Evolutionary conservation across 2,329 filamentous ascomycete species (phyloP).

Genomic region (Cytospora piceicola): DNA sequence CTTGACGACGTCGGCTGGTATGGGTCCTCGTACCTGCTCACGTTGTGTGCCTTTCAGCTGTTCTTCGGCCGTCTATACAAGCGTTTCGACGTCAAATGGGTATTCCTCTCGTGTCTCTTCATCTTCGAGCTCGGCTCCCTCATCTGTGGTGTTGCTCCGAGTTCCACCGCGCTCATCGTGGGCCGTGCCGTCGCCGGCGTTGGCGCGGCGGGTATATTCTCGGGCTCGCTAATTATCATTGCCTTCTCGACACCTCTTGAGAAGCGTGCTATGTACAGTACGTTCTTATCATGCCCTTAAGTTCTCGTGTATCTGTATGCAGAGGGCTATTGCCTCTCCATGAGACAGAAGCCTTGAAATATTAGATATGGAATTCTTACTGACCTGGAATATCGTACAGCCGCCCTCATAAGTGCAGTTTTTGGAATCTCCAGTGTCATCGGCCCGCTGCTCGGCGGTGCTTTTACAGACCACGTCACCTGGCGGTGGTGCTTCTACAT

Average conservation of each 20-base stretch:
- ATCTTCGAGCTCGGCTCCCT: slow-evolving; percentile 51
- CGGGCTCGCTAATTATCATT: too few species aligned
- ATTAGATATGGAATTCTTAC: too few species aligned
- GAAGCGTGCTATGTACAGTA: too few species aligned
- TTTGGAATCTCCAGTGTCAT: slow-evolving; percentile 43
- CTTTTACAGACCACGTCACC: slow-evolving; percentile 22
- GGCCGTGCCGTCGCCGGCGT: slow-evolving; percentile 6
- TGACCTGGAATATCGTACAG: too few species aligned
- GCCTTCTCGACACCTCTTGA: too few species aligned
- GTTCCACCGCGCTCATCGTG: slow-evolving; percentile 29
- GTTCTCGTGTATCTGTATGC: too few species aligned
- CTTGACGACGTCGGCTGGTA: slow-evolving; percentile 53
- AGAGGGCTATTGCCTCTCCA: too few species aligned
- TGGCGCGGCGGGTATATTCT: too few species aligned
- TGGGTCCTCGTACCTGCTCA: slow-evolving; percentile 45
- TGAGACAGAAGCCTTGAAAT: too few species aligned
- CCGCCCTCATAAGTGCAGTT: slow-evolving; percentile 42
- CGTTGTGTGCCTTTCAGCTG: slow-evolving; percentile 35
- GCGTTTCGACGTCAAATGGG: slow-evolving; percentile 46
- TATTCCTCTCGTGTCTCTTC: slow-evolving; percentile 44
- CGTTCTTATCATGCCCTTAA: too few species aligned
- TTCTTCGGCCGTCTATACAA: slow-evolving; percentile 38
- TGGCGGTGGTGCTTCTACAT: slow-evolving; percentile 39
- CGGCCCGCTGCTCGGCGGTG: slow-evolving; percentile 30
- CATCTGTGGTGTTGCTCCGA: slow-evolving; percentile 46